Base-by-base conservation (phyloP, 768 basidiomycete genomes). In the Suillus ampliporus region DNA sequence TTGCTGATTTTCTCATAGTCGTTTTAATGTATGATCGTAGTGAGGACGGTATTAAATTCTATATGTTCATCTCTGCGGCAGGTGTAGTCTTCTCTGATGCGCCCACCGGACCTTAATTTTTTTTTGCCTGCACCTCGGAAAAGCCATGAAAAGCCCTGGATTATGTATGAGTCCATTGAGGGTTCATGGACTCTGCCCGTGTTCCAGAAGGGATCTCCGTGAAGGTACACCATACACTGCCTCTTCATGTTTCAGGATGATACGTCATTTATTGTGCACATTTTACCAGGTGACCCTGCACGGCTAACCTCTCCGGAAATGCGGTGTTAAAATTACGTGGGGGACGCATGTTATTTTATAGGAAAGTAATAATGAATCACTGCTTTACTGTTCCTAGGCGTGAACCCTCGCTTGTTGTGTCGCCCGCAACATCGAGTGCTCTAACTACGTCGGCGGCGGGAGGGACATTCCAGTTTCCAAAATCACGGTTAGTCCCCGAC, bases 121-220 rank as follows among this genome's bases (percentile, higher is more conserved):
- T 28, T 93, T 95, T 77, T 83, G 89, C 60, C 81, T 95, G 41
- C 86, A 92, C 48, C 82, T 96, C 28, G 94, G 94, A 50, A 93
- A 94, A 74, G 88, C 91, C 13, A n/a, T n/a, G n/a, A n/a, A n/a
- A n/a, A n/a, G n/a, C n/a, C n/a, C 77, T 95, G 46, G 92, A 94
- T 68, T 19, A 40, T 69, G 94, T 94, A 88, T 69, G 94, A 97
- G 72, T 95, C 83, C 78, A 88, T 90, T 64, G 91, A 92, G 76
- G 91, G 92, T 71, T 89, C 88, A 28, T 91, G 92, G 72, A 87
- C 86, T 40, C 3, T 89, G 88, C 9, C 75, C 10, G 17, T 96
- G 23, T 95, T 95, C 77, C 91, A 92, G 93, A 61, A 80, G 88
- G 44, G 93, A 97, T 78, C 93, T 94, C 19, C 77, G 89, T 71